phyloP scores from a whole-genome alignment of 169 alveolate genomes.

The Prorocentrum cordatum region DNA sequence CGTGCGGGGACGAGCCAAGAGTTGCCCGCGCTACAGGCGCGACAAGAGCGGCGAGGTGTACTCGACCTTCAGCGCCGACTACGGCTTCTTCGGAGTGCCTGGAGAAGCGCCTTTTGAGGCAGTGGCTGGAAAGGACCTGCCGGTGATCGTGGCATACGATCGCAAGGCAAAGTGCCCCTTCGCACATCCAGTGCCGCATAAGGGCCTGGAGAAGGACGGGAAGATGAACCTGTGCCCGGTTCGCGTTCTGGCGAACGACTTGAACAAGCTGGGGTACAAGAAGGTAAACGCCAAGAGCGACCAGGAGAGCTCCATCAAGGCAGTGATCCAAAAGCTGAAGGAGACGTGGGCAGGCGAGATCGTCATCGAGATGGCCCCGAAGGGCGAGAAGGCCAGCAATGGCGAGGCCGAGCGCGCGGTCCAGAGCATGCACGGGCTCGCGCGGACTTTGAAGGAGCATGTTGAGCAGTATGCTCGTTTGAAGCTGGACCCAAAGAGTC shows the following conservation, averaged over 20 bases:
- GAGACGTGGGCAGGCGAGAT: neutral
- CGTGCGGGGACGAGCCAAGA: neutral
- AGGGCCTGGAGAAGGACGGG: neutral
- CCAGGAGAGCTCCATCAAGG: neutral
- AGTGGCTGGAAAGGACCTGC: neutral
- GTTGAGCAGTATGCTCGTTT: neutral
- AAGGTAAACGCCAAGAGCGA: neutral
- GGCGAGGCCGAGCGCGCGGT: slow-evolving; percentile 7
- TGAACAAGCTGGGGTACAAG: neutral
- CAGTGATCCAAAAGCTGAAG: neutral
- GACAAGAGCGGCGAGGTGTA: neutral
- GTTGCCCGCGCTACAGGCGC: neutral
- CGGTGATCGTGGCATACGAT: neutral
- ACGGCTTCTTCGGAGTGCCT: neutral
- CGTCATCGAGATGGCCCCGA: neutral
- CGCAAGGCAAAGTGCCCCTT: neutral
- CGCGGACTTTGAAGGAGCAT: neutral
- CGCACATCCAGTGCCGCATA: neutral
- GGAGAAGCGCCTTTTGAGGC: neutral
- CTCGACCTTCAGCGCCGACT: neutral
- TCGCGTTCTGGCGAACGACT: neutral
- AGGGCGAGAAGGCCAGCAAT: slow-evolving; percentile 9
- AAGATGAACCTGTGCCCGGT: neutral
- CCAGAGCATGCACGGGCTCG: neutral
- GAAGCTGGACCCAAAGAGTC: neutral